Evolutionary conservation across 192 early-diverging fungal species (phyloP).

Genomic region (Coemansia sp.): DNA sequence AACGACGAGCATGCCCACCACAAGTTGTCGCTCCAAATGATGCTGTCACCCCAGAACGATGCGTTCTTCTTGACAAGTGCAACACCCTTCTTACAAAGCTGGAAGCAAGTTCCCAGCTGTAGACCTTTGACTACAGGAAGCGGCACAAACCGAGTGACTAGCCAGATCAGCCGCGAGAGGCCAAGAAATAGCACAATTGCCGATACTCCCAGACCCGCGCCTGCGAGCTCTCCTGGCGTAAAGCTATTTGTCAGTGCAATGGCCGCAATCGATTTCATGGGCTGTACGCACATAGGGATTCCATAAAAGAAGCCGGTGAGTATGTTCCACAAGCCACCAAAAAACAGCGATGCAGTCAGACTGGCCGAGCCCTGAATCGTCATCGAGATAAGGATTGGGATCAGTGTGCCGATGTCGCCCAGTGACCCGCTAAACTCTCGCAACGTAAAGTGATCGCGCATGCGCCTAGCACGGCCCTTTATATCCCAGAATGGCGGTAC

Average conservation of each 20-base stretch:
- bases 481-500: constrained; percentile 50
- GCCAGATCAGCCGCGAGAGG: constrained; percentile 65
- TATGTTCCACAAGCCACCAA: constrained; percentile 90
- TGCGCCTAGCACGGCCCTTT: constrained; percentile 32
- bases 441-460: constrained; percentile 44
- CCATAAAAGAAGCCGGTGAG: constrained; percentile 72
- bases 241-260: constrained; percentile 74
- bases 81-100: constrained; percentile 68
- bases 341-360: constrained; percentile 76
- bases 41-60: constrained; percentile 59
- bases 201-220: constrained; percentile 69
- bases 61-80: constrained; percentile 56
- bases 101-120: constrained; percentile 76
- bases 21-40: constrained; percentile 72
- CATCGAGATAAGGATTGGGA: constrained; percentile 86
- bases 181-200: constrained; percentile 66
- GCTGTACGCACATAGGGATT: constrained; percentile 89
- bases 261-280: constrained; percentile 88
- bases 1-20: constrained; percentile 69
- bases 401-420: constrained; percentile 78
- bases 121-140: constrained; percentile 73
- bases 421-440: constrained; percentile 64
- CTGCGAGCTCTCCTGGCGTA: constrained; percentile 67
- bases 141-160: constrained; percentile 70
- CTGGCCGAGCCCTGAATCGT: constrained; percentile 70